phyloP scores from a whole-genome alignment of 2,329 filamentous ascomycete genomes.

The Alternaria sp. region DNA sequence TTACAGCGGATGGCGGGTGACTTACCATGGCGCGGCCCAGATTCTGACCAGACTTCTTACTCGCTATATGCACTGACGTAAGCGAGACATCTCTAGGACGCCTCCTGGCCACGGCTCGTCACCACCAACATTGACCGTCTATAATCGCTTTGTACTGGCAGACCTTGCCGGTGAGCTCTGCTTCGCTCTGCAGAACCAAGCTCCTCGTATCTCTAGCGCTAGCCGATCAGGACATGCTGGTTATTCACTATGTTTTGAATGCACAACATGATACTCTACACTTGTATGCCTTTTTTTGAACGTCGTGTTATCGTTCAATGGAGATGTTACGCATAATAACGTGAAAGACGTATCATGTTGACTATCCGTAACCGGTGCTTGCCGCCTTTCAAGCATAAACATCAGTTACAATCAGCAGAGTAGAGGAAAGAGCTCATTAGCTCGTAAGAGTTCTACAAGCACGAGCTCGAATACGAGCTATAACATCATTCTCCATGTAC shows the following conservation, averaged over 20 bases:
- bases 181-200: too few relatives aligned
- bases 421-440: not conserved
- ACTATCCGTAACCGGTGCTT: not conserved
- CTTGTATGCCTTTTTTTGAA: not conserved
- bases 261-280: not conserved
- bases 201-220: not conserved
- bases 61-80: not conserved
- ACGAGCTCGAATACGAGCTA: not conserved
- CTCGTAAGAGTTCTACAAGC: not conserved
- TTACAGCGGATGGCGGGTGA: conserved; percentile 2
- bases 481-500: conserved; percentile 1
- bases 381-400: not conserved
- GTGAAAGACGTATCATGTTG: not conserved
- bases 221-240: not conserved
- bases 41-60: not conserved
- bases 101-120: not conserved
- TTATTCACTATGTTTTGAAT: not conserved
- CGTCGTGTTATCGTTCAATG: not conserved
- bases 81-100: not conserved
- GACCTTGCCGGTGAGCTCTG: not conserved
- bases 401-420: not conserved
- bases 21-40: not conserved
- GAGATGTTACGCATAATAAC: not conserved
- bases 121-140: not conserved
- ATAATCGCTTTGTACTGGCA: not conserved